phyloP scores from a whole-genome alignment of 1,284 basidiomycete species.

The Tilletia caries region DNA sequence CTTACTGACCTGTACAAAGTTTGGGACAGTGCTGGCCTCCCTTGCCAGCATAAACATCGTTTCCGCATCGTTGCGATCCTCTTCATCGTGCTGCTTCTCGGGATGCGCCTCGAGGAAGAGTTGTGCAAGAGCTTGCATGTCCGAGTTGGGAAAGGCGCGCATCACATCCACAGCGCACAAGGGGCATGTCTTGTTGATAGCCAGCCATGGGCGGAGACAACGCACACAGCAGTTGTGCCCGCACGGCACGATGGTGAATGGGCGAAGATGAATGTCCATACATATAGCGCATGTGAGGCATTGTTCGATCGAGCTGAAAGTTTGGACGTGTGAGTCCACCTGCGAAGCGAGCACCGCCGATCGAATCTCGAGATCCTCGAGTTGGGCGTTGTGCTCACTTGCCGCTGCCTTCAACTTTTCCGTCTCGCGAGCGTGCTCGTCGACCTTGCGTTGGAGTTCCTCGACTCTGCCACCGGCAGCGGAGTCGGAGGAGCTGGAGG shows the following conservation, averaged over 20 bases:
- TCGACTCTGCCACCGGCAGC: too few relatives aligned
- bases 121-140: background rate
- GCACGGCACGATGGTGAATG: background rate
- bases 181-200: background rate
- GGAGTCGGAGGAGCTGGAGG: too few relatives aligned
- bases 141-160: background rate
- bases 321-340: too few relatives aligned
- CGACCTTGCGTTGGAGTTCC: too few relatives aligned
- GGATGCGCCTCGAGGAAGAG: background rate
- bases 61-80: background rate
- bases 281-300: background rate
- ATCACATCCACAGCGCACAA: background rate
- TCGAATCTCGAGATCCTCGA: too few relatives aligned
- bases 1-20: background rate
- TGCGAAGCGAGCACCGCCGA: too few relatives aligned
- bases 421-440: too few relatives aligned
- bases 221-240: conserved; percentile 7
- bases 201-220: background rate
- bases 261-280: background rate
- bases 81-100: background rate
- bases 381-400: too few relatives aligned
- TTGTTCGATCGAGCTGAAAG: background rate
- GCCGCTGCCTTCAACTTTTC: too few relatives aligned
- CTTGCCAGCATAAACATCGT: background rate
- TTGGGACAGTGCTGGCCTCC: background rate